Evolutionary conservation across 352 stramenopile species (phyloP).

Genomic region (Thraustochytrium sp.): DNA sequence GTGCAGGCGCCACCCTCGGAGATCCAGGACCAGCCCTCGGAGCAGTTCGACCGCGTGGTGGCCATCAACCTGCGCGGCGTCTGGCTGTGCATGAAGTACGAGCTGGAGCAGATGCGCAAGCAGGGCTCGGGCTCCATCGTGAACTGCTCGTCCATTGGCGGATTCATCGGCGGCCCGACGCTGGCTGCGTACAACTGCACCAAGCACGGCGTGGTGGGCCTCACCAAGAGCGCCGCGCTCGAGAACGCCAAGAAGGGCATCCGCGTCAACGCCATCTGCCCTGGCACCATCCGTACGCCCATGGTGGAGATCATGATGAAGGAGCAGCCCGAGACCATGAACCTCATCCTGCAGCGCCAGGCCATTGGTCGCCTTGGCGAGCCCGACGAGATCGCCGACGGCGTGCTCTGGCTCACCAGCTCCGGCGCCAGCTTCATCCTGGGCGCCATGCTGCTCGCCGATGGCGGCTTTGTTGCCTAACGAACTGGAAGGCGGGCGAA

Average conservation of each 20-base stretch:
- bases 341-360: slow-evolving; percentile 44
- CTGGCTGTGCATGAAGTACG: neutral
- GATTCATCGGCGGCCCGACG: slow-evolving; percentile 46
- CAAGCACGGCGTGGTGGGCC: slow-evolving; percentile 76
- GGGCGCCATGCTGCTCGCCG: too few relatives aligned
- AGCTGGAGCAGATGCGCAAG: neutral
- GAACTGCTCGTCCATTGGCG: slow-evolving; percentile 43
- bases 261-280: slow-evolving; percentile 74
- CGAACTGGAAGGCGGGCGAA: too few relatives aligned
- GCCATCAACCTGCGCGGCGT: neutral
- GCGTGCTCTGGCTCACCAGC: neutral
- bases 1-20: neutral
- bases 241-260: slow-evolving; percentile 71
- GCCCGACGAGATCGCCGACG: neutral
- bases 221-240: slow-evolving; percentile 75
- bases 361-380: neutral
- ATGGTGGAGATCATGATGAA: slow-evolving; percentile 51
- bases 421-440: neutral
- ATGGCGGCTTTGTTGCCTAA: too few relatives aligned
- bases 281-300: slow-evolving; percentile 67
- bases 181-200: slow-evolving; percentile 63
- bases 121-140: neutral
- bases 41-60: neutral
- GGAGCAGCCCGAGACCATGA: neutral
- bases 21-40: neutral